phyloP scores from a whole-genome alignment of 495 filamentous ascomycete genomes.

The Penicillium canescens region DNA sequence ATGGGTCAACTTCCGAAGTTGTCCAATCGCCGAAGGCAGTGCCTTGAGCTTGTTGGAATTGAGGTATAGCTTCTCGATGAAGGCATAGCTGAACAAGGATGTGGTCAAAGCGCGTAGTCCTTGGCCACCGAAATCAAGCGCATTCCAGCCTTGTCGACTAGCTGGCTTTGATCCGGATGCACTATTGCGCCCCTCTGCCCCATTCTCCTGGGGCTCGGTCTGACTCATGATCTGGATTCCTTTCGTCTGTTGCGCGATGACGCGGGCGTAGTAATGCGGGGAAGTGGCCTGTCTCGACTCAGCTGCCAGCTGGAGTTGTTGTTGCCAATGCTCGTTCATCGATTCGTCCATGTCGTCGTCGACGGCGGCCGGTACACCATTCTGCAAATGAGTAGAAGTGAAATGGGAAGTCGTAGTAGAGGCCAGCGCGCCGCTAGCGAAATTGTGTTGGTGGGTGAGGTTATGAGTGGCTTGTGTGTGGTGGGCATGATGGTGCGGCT shows the following conservation, averaged over 20 bases:
- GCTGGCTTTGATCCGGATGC: conserved; percentile 54
- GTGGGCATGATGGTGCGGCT: conserved; percentile 71
- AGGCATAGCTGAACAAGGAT: conserved; percentile 80
- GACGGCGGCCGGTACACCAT: conserved; percentile 63
- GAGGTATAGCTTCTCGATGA: conserved; percentile 86
- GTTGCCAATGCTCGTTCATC: conserved; percentile 82
- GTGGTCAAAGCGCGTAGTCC: conserved; percentile 77
- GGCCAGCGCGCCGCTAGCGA: conserved; percentile 71
- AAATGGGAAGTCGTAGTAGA: conserved; percentile 73
- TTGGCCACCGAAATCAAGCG: conserved; percentile 91
- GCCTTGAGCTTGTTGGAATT: conserved; percentile 83
- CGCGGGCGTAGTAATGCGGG: conserved; percentile 65
- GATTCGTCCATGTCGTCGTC: conserved; percentile 59
- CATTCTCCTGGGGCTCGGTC: conserved; percentile 54
- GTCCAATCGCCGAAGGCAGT: conserved; percentile 76
- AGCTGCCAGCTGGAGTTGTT: conserved; percentile 77
- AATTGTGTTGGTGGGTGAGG: conserved; percentile 75
- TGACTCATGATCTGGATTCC: conserved; percentile 61
- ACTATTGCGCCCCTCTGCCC: conserved; percentile 62
- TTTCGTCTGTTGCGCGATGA: conserved; percentile 58
- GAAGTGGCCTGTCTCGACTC: conserved; percentile 65
- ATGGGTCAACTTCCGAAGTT: conserved; percentile 71
- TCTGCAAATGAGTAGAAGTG: conserved; percentile 70
- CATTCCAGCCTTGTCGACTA: conserved; percentile 81
- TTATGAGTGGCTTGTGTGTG: conserved; percentile 70